Conservation (phyloP, 2,329 filamentous ascomycete genomes). For the Stachybotrys echinatus region DNA sequence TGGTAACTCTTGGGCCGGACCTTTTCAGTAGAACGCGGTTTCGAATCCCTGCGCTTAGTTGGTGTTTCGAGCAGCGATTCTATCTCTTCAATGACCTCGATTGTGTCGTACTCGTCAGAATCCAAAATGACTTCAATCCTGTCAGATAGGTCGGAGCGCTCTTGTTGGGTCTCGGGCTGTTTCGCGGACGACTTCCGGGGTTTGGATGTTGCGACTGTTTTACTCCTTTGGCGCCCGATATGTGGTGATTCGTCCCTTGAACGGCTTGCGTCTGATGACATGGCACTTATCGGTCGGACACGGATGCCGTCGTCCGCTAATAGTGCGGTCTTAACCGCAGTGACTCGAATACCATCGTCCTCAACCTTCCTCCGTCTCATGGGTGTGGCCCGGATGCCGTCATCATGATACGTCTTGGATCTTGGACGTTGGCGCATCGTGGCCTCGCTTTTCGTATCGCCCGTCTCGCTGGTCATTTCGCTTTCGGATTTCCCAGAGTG, state of each 20-base stretch:
- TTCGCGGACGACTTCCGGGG: conserved; percentile 13
- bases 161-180: conserved; percentile 19
- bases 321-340: conserved; percentile 11
- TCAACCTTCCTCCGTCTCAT: conserved; percentile 19
- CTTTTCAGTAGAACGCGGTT: conserved; percentile 19
- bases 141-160: conserved; percentile 13
- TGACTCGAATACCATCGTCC: conserved; percentile 28
- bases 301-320: conserved; percentile 23
- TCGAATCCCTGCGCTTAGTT: conserved; percentile 25
- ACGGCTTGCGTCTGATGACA: conserved; percentile 16
- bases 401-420: conserved; percentile 10
- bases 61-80: conserved; percentile 33
- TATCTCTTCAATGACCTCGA: conserved; percentile 27
- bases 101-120: conserved; percentile 13
- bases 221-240: conserved; percentile 18
- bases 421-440: conserved; percentile 15
- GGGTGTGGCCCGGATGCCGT: conserved; percentile 19
- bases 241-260: conserved; percentile 13
- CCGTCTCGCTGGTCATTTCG: conserved; percentile 19
- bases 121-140: conserved; percentile 1
- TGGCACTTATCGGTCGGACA: conserved; percentile 20
- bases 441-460: conserved; percentile 19
- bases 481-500: conserved; percentile 19
- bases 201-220: conserved; percentile 18
- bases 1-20: conserved; percentile 18